Evolutionary conservation across 1,284 basidiomycete species (phyloP).

Genomic region (Leccinum fallax): DNA sequence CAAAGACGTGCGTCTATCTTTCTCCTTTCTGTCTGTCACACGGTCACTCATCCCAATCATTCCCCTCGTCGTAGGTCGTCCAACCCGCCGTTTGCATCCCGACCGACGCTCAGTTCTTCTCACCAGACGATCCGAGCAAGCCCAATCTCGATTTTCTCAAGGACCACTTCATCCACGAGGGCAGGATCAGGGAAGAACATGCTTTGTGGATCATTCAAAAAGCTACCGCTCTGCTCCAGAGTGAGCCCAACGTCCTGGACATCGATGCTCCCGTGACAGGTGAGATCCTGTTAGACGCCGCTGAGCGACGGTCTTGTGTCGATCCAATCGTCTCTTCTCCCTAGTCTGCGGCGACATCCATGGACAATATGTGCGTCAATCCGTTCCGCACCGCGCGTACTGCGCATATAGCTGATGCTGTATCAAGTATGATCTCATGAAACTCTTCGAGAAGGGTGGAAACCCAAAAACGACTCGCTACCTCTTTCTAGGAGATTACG

Average conservation of each 20-base stretch:
- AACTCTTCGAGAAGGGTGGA: conserved; percentile 92
- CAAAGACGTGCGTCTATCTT: conserved; percentile 62
- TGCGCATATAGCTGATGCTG: conserved; percentile 34
- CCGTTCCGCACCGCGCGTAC: neutral
- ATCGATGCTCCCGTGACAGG: conserved; percentile 93
- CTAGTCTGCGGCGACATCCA: conserved; percentile 84
- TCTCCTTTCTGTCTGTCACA: conserved; percentile 3
- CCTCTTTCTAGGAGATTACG: conserved; percentile 93
- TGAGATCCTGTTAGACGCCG: conserved; percentile 32
- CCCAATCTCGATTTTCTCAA: conserved; percentile 96
- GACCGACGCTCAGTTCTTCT: conserved; percentile 92
- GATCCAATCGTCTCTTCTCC: conserved; percentile 4
- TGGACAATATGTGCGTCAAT: conserved; percentile 76
- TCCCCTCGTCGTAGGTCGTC: conserved; percentile 6
- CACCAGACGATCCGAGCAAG: conserved; percentile 77
- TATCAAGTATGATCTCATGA: conserved; percentile 84
- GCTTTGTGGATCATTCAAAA: conserved; percentile 85
- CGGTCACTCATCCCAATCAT: neutral
- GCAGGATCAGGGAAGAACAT: conserved; percentile 87
- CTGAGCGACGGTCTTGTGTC: neutral
- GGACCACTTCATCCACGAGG: conserved; percentile 98
- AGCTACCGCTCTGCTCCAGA: conserved; percentile 71
- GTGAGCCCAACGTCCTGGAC: conserved; percentile 83
- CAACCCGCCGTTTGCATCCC: conserved; percentile 58
- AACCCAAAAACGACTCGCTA: conserved; percentile 88